A percentile compares a stretch with the other conserved stretches of the same genome.
Evolutionary conservation across 1,139 yeast species (phyloP).

Genomic region (Starmera stellimalicola): DNA sequence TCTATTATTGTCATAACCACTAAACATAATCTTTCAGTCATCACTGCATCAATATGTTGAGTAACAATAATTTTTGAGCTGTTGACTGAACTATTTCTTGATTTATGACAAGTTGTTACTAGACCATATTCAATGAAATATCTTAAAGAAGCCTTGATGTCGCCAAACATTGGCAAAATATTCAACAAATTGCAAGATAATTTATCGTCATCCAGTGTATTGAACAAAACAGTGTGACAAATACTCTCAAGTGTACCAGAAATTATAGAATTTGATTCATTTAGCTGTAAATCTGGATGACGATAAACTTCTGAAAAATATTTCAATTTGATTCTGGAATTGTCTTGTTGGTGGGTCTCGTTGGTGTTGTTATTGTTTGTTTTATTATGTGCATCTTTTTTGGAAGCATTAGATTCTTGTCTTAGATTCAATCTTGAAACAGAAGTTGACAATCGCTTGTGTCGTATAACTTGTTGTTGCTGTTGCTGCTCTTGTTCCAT

Average conservation of each 20-base stretch:
- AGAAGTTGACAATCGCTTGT: conserved; percentile 16
- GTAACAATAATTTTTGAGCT: conserved; percentile 17
- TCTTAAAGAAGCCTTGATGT: conserved; percentile 42
- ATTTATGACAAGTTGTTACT: conserved; percentile 22
- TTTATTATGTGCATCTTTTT: neutral
- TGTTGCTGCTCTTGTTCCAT: conserved; percentile 1
- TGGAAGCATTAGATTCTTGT: conserved; percentile 5
- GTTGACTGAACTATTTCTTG: conserved; percentile 6
- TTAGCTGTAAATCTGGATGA: conserved; percentile 63
- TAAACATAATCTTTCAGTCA: conserved; percentile 35
- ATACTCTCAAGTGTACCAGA: conserved; percentile 60
- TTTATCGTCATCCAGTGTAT: conserved; percentile 27
- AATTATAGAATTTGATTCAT: conserved; percentile 30
- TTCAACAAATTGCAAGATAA: conserved; percentile 39
- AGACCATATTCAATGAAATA: conserved; percentile 36
- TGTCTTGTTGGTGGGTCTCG: conserved; percentile 2
- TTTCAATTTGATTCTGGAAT: conserved; percentile 15
- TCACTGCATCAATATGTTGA: conserved; percentile 23
- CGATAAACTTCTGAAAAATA: conserved; percentile 37
- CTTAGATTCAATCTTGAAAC: conserved; percentile 12
- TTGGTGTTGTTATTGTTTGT: conserved; percentile 1
- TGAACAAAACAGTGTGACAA: conserved; percentile 63
- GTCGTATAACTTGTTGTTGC: conserved; percentile 11
- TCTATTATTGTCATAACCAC: conserved; percentile 37
- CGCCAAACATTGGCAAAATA: conserved; percentile 59